These are phyloP conservation scores for Proliferodiscus dingleyae DNA, from an alignment of 2,329 filamentous ascomycete genomes.

Conservation along the genomic window DNA sequence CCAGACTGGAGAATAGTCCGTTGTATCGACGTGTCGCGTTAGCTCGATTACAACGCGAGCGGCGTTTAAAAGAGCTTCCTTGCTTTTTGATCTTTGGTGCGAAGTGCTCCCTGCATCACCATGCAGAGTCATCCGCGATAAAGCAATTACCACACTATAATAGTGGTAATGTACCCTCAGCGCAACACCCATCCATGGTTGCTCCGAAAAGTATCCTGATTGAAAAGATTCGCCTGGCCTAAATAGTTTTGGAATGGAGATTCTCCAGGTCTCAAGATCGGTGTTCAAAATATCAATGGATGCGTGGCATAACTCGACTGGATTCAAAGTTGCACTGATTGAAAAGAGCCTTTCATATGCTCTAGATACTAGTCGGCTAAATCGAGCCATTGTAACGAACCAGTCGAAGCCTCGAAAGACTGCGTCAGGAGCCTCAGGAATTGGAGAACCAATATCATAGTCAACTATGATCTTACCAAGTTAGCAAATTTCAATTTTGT, in stretches of 20 bases:
- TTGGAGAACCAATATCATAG: slow-evolving; percentile 34
- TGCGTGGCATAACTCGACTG: slow-evolving; percentile 11
- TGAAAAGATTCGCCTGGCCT: slow-evolving; percentile 28
- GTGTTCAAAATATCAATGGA: slow-evolving; percentile 24
- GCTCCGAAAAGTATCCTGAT: slow-evolving; percentile 12
- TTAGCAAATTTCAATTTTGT: too few relatives aligned
- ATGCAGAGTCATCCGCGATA: slow-evolving; percentile 30
- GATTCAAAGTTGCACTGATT: slow-evolving; percentile 29
- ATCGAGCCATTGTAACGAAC: slow-evolving; percentile 31
- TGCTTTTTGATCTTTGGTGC: slow-evolving; percentile 16
- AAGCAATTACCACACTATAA: slow-evolving; percentile 29
- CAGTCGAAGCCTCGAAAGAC: slow-evolving; percentile 33
- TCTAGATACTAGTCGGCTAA: slow-evolving; percentile 31
- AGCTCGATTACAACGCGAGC: slow-evolving; percentile 33
- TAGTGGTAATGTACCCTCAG: slow-evolving; percentile 31
- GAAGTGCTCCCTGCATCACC: slow-evolving; percentile 17
- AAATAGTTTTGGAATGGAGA: slow-evolving; percentile 28
- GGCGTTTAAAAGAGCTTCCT: slow-evolving; percentile 28
- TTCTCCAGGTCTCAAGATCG: slow-evolving; percentile 32
- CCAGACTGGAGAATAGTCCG: slow-evolving; percentile 33
- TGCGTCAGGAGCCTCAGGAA: slow-evolving; percentile 33
- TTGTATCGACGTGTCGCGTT: slow-evolving; percentile 32
- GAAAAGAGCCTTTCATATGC: slow-evolving; percentile 34
- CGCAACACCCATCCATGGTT: slow-evolving; percentile 18
- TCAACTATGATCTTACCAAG: slow-evolving; percentile 36